Evolutionary conservation across 2,329 filamentous ascomycete genomes (phyloP).

Genomic region (Alternaria consortialis): DNA sequence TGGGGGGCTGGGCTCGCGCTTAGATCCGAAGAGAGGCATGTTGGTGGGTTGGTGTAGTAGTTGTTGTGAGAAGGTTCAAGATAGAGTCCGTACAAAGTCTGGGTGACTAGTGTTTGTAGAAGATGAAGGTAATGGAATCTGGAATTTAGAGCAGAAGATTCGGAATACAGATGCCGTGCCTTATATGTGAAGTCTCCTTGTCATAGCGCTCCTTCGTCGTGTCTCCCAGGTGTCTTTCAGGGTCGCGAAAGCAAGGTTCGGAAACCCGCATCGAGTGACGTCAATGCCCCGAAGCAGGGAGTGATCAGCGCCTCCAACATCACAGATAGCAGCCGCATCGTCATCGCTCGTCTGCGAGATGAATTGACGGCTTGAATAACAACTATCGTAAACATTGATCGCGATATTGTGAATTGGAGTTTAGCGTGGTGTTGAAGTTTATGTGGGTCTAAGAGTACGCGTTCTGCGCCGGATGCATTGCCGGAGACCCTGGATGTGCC

Average conservation of each 20-base stretch:
- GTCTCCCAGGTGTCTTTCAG: background rate
- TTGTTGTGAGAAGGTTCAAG: background rate
- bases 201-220: background rate
- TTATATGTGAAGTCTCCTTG: constrained; percentile 5
- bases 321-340: constrained; percentile 13
- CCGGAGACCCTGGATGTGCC: constrained; percentile 20
- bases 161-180: background rate
- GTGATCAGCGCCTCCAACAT: constrained; percentile 15
- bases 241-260: constrained; percentile 14
- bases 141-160: background rate
- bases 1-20: constrained; percentile 36
- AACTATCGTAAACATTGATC: background rate
- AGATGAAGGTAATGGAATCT: background rate
- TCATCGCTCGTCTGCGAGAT: constrained; percentile 7
- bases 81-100: background rate
- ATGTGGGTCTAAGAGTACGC: constrained; percentile 24
- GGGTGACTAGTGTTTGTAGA: background rate
- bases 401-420: background rate
- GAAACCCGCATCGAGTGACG: constrained; percentile 24
- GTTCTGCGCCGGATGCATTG: constrained; percentile 3
- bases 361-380: background rate
- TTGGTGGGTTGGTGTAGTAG: background rate
- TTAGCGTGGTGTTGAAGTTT: constrained; percentile 10
- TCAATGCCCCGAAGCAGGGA: constrained; percentile 16
- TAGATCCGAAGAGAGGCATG: constrained; percentile 50